Percentiles rank a stretch among this genome's conserved stretches.
phyloP scores from a whole-genome alignment of 2,329 filamentous ascomycete species.

The Exophiala oligosperma region DNA sequence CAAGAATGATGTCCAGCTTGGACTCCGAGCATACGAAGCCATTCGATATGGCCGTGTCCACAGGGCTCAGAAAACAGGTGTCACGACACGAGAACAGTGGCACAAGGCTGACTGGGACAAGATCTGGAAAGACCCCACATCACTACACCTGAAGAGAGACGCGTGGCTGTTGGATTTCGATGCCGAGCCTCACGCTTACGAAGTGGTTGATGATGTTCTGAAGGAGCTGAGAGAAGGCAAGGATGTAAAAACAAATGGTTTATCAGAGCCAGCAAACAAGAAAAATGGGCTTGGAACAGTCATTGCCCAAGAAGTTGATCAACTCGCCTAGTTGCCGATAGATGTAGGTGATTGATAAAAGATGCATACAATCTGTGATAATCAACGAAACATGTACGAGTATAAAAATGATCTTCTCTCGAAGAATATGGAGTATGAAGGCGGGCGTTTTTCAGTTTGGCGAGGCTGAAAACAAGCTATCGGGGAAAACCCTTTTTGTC shows the following conservation, averaged over 20 bases:
- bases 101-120: conserved; percentile 36
- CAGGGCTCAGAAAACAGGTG: conserved; percentile 27
- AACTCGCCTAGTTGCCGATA: conserved; percentile 11
- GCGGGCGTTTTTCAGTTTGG: background rate
- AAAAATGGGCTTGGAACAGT: conserved; percentile 10
- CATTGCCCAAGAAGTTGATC: conserved; percentile 16
- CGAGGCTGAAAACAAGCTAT: too few species aligned
- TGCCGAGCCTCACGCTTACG: conserved; percentile 29
- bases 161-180: conserved; percentile 31
- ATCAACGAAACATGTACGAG: background rate
- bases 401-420: too few species aligned
- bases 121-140: conserved; percentile 39
- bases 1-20: conserved; percentile 30
- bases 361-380: background rate
- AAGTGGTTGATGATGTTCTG: conserved; percentile 27
- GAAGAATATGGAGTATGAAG: background rate
- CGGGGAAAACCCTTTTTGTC: too few species aligned
- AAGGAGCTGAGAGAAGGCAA: conserved; percentile 19
- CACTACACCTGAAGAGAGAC: conserved; percentile 28
- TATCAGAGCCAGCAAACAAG: conserved; percentile 7
- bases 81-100: conserved; percentile 31
- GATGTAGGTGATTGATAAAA: background rate
- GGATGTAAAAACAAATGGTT: conserved; percentile 5
- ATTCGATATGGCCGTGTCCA: conserved; percentile 30
- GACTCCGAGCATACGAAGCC: conserved; percentile 28